Conservation (phyloP, 2,329 filamentous ascomycete genomes). For the Neonectria neomacrospora region DNA sequence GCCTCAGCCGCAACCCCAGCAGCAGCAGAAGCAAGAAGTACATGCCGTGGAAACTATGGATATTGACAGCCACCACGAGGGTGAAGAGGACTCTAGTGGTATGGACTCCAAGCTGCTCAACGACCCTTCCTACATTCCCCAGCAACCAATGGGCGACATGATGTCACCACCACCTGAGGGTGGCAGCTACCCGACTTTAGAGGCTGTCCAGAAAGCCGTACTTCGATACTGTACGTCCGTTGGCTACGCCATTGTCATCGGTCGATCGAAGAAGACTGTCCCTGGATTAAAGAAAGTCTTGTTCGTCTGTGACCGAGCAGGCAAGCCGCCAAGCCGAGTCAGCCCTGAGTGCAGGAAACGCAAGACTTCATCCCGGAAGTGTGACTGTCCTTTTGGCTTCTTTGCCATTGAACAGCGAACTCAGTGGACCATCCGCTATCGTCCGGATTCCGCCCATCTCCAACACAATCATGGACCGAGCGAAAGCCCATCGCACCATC, state of each 20-base stretch:
- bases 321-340: constrained; percentile 70
- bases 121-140: constrained; percentile 62
- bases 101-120: constrained; percentile 61
- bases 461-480: constrained; percentile 74
- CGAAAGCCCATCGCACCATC: constrained; percentile 73
- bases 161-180: constrained; percentile 74
- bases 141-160: constrained; percentile 66
- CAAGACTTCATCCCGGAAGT: constrained; percentile 75
- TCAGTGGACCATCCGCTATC: constrained; percentile 74
- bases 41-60: constrained; percentile 64
- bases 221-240: constrained; percentile 74
- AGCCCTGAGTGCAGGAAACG: constrained; percentile 72
- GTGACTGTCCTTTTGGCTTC: constrained; percentile 76
- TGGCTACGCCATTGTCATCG: constrained; percentile 75
- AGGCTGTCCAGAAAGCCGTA: constrained; percentile 72
- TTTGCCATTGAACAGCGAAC: constrained; percentile 75
- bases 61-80: constrained; percentile 61
- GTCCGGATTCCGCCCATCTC: constrained; percentile 67
- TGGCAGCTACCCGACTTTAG: constrained; percentile 71
- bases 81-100: constrained; percentile 56
- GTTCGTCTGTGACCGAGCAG: constrained; percentile 73
- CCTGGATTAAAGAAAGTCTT: constrained; percentile 74
- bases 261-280: constrained; percentile 74
- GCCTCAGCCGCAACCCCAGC: constrained; percentile 45
- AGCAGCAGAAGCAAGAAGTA: constrained; percentile 54